Conservation (phyloP, 345 rosid genomes). For the Populus deltoides region DNA sequence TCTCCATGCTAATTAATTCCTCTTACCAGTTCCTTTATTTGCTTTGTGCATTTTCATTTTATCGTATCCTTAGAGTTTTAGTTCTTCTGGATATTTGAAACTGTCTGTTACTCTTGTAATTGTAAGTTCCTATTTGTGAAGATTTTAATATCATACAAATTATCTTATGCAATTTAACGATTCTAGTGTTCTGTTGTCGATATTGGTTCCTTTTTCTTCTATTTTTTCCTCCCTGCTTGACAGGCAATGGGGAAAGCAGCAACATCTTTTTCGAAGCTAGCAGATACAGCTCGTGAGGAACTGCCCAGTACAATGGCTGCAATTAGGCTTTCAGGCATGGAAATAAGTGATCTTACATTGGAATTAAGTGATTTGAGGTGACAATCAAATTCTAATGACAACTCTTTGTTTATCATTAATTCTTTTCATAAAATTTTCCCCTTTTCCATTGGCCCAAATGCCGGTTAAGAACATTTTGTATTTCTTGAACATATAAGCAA, state of each 20-base stretch:
- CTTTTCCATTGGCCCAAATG: not conserved
- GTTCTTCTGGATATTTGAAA: not conserved
- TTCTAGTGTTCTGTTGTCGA: not conserved
- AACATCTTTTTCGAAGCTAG: slow-evolving; percentile 78
- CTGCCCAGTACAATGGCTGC: slow-evolving; percentile 94
- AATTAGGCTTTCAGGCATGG: slow-evolving; percentile 94
- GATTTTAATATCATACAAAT: not conserved
- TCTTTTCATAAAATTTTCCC: not conserved
- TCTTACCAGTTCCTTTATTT: not conserved
- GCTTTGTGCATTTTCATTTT: not conserved
- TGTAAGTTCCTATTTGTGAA: not conserved
- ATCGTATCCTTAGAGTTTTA: not conserved
- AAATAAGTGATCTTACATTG: slow-evolving; percentile 91
- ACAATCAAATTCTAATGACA: not conserved
- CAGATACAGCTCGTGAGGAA: slow-evolving; percentile 89
- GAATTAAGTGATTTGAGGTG: slow-evolving; percentile 92
- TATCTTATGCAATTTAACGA: not conserved
- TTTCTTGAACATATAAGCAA: not conserved
- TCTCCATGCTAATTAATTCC: not conserved
- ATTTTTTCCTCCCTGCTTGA: slow-evolving; percentile 2
- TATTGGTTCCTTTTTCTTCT: not conserved
- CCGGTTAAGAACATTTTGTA: not conserved
- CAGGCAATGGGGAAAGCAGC: slow-evolving; percentile 91
- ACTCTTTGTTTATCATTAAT: not conserved
- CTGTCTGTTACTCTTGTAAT: not conserved